Base-by-base conservation (phyloP, 176 grass and related monocot species). In the Carex kokanica region DNA sequence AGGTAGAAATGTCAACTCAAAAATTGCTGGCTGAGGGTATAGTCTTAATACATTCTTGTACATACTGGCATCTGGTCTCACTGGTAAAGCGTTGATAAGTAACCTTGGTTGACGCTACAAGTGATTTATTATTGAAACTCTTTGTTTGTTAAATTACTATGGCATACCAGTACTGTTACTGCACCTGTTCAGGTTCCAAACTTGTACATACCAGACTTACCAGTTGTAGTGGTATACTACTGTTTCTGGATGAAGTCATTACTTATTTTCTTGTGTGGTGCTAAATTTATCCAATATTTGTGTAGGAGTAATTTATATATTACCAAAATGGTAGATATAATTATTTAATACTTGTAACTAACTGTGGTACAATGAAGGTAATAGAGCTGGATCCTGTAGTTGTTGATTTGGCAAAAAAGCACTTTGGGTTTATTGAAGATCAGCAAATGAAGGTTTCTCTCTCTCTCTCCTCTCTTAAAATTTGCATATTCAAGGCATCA, bases 331-430 rank as follows among this genome's bases (percentile, higher is more conserved):
- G 18, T 61, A 81, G 8, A 23, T 81, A 14, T 62, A 13, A 45
- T 63, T 16, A 53, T 82, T 66, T 82, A 66, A 65, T 65, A 16
- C 77, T 80, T 78, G 0, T 57, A 24, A 65, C 78, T 81, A 59
- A 75, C 80, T 64, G 40, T 29, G 43, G 4, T 38, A 31, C 47
- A 78, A 65, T 78, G 72, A 82, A 85, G 95, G 92, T 93, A 31
- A 89, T 88, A 64, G 92, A 98, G 86, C 87, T 98, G 89, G 95
- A 98, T 84, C 92, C 95, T 20, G 21, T 91, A 80, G 84, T 98
- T 70, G 86, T 88, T 71, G 92, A 95, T 79, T 54, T 95, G 58
- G 92, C 92, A 52, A 93, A 80, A 67, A 83, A 91, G 80, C 89
- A 91, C 90, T 95, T 98, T 69, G 80, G 82, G 34, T 93, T 98